phyloP scores from a whole-genome alignment of 495 filamentous ascomycete species.

The Penicillium waksmanii region DNA sequence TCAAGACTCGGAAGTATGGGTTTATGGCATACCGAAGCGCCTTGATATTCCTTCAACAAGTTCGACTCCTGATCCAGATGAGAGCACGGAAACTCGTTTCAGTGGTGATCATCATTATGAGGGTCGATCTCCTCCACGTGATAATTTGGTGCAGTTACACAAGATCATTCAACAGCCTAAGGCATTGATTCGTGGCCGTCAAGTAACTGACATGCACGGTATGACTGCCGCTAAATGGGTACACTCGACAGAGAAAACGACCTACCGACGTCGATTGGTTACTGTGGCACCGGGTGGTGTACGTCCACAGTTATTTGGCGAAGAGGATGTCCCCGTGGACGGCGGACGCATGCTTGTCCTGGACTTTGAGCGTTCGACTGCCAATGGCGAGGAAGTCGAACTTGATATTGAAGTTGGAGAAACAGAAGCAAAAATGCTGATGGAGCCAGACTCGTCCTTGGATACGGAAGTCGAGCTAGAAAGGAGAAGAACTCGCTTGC shows the following conservation, averaged over 20 bases:
- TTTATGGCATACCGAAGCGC: constrained; percentile 79
- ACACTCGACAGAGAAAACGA: constrained; percentile 16
- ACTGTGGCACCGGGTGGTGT: constrained; percentile 78
- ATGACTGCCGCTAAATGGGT: constrained; percentile 50
- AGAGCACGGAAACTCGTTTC: constrained; percentile 13
- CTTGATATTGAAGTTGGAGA: constrained; percentile 77
- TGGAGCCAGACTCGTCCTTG: constrained; percentile 76
- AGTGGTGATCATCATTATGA: constrained; percentile 25
- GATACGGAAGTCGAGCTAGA: constrained; percentile 83
- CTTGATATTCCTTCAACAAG: constrained; percentile 57
- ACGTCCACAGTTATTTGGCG: constrained; percentile 61
- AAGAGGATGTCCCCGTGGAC: constrained; percentile 80
- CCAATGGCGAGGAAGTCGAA: constrained; percentile 57
- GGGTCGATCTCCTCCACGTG: constrained; percentile 17
- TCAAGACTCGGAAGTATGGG: constrained; percentile 70
- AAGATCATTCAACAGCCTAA: constrained; percentile 41
- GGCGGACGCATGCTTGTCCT: constrained; percentile 77
- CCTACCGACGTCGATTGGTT: constrained; percentile 55
- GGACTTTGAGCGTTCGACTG: constrained; percentile 68
- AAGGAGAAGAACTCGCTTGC: constrained; percentile 65
- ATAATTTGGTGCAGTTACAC: constrained; percentile 38
- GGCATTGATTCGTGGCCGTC: constrained; percentile 41
- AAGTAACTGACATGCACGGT: constrained; percentile 45
- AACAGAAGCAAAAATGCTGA: constrained; percentile 65
- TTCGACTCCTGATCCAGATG: constrained; percentile 12